Evolutionary conservation across 2,329 filamentous ascomycete species (phyloP).

Genomic region (Penicillium verrucosum): DNA sequence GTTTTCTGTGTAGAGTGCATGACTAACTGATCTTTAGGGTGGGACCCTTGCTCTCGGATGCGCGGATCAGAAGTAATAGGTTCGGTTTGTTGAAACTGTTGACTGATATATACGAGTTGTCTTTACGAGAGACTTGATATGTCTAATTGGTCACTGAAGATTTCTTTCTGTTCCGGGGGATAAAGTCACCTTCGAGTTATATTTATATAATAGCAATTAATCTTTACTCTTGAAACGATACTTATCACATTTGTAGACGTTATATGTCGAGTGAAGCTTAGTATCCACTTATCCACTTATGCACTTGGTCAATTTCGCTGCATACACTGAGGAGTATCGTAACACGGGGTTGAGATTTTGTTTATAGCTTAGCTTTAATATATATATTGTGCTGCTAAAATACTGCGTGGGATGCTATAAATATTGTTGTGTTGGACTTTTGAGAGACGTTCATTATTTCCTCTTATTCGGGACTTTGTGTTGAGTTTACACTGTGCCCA

Average conservation of each 20-base stretch:
- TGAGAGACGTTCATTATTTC: no score
- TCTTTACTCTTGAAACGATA: background rate
- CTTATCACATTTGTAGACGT: background rate
- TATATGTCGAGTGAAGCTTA: background rate
- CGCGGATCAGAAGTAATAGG: constrained; percentile 10
- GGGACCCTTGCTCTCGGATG: constrained; percentile 28
- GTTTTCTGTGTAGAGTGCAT: background rate
- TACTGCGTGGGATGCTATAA: no score
- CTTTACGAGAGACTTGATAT: background rate
- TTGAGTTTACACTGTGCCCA: no score
- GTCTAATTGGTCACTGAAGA: background rate
- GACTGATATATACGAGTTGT: background rate
- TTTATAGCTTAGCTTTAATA: background rate
- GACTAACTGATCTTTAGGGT: constrained; percentile 16
- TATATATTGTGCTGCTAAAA: background rate
- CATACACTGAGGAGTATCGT: background rate
- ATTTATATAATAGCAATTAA: background rate
- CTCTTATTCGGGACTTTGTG: no score
- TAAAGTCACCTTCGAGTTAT: background rate
- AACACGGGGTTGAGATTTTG: background rate
- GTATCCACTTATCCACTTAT: background rate
- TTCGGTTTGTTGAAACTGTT: background rate
- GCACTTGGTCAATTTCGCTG: background rate
- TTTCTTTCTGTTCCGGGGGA: background rate
- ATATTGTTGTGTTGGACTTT: no score